Conservation (phyloP, 495 filamentous ascomycete genomes). For the Penicillium waksmanii region DNA sequence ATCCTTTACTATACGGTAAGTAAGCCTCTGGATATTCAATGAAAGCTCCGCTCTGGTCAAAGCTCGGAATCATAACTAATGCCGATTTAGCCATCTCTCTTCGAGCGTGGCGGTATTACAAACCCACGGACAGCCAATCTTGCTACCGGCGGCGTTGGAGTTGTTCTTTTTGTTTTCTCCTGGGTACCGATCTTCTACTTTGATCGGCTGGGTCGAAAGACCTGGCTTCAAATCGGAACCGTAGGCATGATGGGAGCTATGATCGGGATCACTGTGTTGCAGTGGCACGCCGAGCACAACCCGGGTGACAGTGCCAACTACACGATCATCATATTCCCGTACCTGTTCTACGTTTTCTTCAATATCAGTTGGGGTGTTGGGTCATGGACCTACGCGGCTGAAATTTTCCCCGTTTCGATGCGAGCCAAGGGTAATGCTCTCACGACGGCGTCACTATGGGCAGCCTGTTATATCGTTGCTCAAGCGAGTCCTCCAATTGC, state of each 20-base stretch:
- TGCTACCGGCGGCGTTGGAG: constrained; percentile 26
- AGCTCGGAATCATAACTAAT: constrained; percentile 3
- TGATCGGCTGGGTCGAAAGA: constrained; percentile 27
- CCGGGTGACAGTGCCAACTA: constrained; percentile 58
- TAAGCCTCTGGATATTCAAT: background rate
- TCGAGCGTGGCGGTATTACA: constrained; percentile 27
- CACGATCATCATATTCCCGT: constrained; percentile 74
- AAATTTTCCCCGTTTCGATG: constrained; percentile 33
- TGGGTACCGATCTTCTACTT: constrained; percentile 30
- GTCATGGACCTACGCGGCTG: constrained; percentile 26
- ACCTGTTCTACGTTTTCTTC: constrained; percentile 77
- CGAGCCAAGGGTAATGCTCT: constrained; percentile 34
- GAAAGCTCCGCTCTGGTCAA: no score
- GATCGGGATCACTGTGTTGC: constrained; percentile 63
- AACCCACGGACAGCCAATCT: constrained; percentile 24
- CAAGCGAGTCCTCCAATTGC: constrained; percentile 74
- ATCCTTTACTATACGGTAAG: constrained; percentile 35
- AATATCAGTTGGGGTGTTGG: constrained; percentile 40
- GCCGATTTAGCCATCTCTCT: constrained; percentile 19
- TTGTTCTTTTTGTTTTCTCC: constrained; percentile 26
- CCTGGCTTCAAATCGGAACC: constrained; percentile 44
- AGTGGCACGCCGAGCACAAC: constrained; percentile 46
- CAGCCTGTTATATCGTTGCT: constrained; percentile 56
- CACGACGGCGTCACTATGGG: constrained; percentile 33
- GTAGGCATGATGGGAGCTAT: constrained; percentile 71